These are phyloP conservation scores for Otatea glauca DNA, from an alignment of 176 grass and related monocot genomes.

Conservation along the genomic window DNA sequence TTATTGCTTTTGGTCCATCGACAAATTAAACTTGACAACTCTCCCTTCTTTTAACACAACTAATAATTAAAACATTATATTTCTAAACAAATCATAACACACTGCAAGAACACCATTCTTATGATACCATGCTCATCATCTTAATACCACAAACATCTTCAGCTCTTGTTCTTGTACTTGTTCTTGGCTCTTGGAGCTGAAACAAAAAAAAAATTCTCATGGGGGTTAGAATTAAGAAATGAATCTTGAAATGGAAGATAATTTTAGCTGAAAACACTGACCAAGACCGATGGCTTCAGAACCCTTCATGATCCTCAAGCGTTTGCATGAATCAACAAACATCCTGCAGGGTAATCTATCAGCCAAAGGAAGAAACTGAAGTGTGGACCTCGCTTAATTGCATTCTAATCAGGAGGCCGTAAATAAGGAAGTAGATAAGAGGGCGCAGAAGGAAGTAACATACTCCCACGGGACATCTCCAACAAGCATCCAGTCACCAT, in stretches of 20 bases:
- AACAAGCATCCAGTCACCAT: conserved; percentile 96
- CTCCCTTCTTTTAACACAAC: conserved; percentile 58
- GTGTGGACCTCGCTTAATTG: neutral
- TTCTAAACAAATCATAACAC: conserved; percentile 66
- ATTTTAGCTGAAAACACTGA: conserved; percentile 53
- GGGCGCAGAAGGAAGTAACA: conserved; percentile 39
- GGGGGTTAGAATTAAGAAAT: neutral
- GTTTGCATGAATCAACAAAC: conserved; percentile 98
- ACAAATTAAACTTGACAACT: conserved; percentile 68
- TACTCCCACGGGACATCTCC: conserved; percentile 98
- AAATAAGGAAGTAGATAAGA: conserved; percentile 24
- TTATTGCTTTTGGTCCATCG: conserved; percentile 76
- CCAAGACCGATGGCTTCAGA: conserved; percentile 96
- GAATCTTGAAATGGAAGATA: conserved; percentile 47
- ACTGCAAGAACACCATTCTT: conserved; percentile 64
- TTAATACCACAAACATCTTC: conserved; percentile 60
- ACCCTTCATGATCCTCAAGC: conserved; percentile 97
- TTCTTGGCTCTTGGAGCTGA: conserved; percentile 93
- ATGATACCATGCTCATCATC: conserved; percentile 50
- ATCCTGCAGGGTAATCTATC: conserved; percentile 65
- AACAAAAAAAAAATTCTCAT: neutral
- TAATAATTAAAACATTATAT: conserved; percentile 69
- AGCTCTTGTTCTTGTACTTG: conserved; percentile 86
- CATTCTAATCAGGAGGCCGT: conserved; percentile 25
- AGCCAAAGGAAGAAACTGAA: conserved; percentile 33